phyloP scores from a whole-genome alignment of 2,329 filamentous ascomycete species.

The Escovopsis sp. region DNA sequence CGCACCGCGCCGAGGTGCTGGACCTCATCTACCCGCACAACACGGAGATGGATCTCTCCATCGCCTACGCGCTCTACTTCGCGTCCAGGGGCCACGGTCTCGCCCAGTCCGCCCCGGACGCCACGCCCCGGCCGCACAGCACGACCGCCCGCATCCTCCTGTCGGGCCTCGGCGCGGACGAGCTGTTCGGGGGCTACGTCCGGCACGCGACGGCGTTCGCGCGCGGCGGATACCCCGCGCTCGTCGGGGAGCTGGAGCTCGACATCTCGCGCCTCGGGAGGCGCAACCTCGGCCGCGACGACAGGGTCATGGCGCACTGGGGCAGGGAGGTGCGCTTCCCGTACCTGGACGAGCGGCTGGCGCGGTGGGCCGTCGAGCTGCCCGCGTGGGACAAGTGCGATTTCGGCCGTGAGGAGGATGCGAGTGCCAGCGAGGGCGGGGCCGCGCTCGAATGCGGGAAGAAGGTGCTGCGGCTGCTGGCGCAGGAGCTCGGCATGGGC shows the following conservation, averaged over 20 bases:
- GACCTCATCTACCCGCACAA: constrained; percentile 82
- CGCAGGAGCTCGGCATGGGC: constrained; percentile 56
- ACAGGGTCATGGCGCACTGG: constrained; percentile 82
- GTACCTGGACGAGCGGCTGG: constrained; percentile 73
- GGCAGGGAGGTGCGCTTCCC: constrained; percentile 80
- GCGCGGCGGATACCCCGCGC: constrained; percentile 50
- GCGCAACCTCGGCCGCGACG: constrained; percentile 88
- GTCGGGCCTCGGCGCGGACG: constrained; percentile 87
- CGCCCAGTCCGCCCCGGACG: constrained; percentile 18
- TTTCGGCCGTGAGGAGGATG: constrained; percentile 39
- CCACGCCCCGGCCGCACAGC: constrained; percentile 32
- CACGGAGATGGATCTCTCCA: constrained; percentile 97
- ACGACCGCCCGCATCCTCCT: constrained; percentile 70
- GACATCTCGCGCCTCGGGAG: constrained; percentile 78
- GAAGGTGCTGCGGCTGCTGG: constrained; percentile 62
- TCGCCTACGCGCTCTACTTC: constrained; percentile 88
- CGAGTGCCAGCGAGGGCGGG: constrained; percentile 11
- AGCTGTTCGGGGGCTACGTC: constrained; percentile 87
- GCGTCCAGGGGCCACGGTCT: constrained; percentile 59
- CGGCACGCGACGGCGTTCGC: constrained; percentile 67
- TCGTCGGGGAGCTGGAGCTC: constrained; percentile 70
- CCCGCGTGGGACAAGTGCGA: constrained; percentile 81
- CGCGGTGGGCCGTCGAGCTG: constrained; percentile 61
- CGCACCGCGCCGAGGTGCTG: constrained; percentile 55
- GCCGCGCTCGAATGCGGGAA: constrained; percentile 59